Evolutionary conservation across 1,284 basidiomycete genomes (phyloP).

Genomic region (Pseudozyma hubeiensis): DNA sequence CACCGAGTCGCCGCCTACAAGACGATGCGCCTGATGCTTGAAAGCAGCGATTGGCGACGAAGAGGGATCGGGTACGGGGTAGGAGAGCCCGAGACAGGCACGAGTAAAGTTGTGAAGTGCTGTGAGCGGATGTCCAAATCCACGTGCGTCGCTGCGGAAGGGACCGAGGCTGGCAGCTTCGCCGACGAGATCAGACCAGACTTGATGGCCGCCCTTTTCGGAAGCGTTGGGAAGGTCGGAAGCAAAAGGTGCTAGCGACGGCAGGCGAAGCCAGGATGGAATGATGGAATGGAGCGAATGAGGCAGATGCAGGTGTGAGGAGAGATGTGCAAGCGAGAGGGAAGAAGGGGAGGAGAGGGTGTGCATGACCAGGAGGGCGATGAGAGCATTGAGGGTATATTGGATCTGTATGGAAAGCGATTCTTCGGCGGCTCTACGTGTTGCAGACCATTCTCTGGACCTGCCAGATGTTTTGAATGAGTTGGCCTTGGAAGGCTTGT

Average conservation of each 20-base stretch:
- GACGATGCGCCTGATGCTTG: slow-evolving; percentile 22
- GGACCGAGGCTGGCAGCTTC: slow-evolving; percentile 44
- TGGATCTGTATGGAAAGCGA: slow-evolving; percentile 41
- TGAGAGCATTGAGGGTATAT: slow-evolving; percentile 49
- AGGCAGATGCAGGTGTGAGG: slow-evolving; percentile 52
- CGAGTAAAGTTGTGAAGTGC: slow-evolving; percentile 60
- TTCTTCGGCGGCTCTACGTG: slow-evolving; percentile 38
- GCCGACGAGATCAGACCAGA: slow-evolving; percentile 28
- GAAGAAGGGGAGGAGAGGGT: slow-evolving; percentile 59
- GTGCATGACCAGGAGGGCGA: slow-evolving; percentile 55
- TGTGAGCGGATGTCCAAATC: slow-evolving; percentile 60
- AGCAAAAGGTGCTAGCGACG: slow-evolving; percentile 50
- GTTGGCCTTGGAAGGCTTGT: slow-evolving; percentile 13
- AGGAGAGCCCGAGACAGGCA: slow-evolving; percentile 55
- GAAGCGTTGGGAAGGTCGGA: slow-evolving; percentile 60
- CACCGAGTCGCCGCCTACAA: slow-evolving; percentile 8
- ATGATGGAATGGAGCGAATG: slow-evolving; percentile 53
- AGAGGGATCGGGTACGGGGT: slow-evolving; percentile 41
- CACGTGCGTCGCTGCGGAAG: slow-evolving; percentile 58
- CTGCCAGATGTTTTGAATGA: slow-evolving; percentile 9
- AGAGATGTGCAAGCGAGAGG: slow-evolving; percentile 53
- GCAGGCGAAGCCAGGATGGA: slow-evolving; percentile 54
- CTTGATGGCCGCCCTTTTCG: slow-evolving; percentile 24
- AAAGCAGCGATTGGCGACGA: slow-evolving; percentile 36
- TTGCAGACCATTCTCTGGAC: slow-evolving; percentile 43